Conservation (phyloP, 1,284 basidiomycete species). For the Cryptococcus neoformans region DNA sequence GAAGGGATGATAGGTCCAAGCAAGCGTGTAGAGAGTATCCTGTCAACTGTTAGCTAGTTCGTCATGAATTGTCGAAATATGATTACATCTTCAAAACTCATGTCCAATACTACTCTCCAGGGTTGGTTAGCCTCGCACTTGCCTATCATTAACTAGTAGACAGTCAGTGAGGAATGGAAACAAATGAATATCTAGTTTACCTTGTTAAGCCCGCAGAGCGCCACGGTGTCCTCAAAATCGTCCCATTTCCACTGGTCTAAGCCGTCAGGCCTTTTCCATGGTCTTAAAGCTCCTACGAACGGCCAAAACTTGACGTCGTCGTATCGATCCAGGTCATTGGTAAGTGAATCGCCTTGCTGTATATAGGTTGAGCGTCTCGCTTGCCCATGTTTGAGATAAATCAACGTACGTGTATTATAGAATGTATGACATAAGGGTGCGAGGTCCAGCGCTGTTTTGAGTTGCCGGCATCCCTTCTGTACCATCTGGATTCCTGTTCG, state of each 20-base stretch:
- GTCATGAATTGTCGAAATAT: no score
- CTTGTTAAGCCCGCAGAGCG: conserved; percentile 2
- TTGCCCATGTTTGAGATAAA: no score
- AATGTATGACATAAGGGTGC: no score
- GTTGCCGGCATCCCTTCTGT: no score
- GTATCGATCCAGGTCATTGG: background rate
- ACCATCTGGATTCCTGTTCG: no score
- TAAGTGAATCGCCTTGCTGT: background rate
- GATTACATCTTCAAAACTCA: no score
- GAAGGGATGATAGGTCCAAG: conserved; percentile 33
- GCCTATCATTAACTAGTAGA: no score
- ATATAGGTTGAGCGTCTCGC: no score
- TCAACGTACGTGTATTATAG: no score
- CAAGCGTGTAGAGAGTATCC: conserved; percentile 19
- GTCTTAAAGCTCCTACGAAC: conserved; percentile 7
- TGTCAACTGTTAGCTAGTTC: background rate
- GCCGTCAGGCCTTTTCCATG: conserved; percentile 1
- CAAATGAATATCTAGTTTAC: background rate
- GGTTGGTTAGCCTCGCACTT: no score
- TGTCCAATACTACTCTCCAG: no score
- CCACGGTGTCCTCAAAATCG: conserved; percentile 5
- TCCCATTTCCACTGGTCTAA: conserved; percentile 1
- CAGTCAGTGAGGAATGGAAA: background rate
- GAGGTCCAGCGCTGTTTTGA: no score
- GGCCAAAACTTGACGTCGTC: conserved; percentile 16